Base-by-base conservation (phyloP, 345 rosid genomes). In the Syzygium aqueum region DNA sequence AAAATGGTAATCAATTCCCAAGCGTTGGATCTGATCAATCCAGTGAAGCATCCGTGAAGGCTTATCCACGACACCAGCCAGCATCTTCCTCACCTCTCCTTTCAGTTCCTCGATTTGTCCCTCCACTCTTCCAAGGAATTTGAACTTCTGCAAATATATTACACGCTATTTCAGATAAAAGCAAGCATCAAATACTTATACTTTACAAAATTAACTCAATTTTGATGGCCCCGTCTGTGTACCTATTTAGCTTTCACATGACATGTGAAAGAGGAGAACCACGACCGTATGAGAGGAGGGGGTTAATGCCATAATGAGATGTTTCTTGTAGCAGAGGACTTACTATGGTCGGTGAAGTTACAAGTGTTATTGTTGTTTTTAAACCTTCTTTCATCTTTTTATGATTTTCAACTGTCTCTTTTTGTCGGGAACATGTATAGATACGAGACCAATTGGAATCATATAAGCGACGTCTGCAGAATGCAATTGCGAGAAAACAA, bases 1-100 rank as follows among this genome's bases (percentile, higher is more conserved):
- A 40, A 95, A 95, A 90, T 91, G 95, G 54, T 94, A 92, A 19
- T 89, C 84, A 28, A 94, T 49, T 5, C 96, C 96, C n/a, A 92
- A 54, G 9, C 91, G 90, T 54, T 92, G 91, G 53, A 93, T 59
- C 15, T 86, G 85, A 87, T 92, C 92, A 11, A 93, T 85, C 87
- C 89, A 82, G 51, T 88, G 78, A 7, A 93, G 67, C 17, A 46
- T 84, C 37, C 63, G 23, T 10, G 11, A 9, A 37, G 53, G 51
- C 57, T 67, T 17, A 1, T 61, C 86, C 33, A n/a, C 56, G 40
- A 30, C n/a, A 43, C 10, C 61, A 19, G 5, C 33, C 27, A 89
- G 51, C 90, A 87, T 89, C 56, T 5, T 46, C 53, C 51, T 89
- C 73, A 86, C 87, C 65, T 92, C 84, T 46, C 84, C 86, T 85